Evolutionary conservation across 768 basidiomycete species (phyloP), one percentile per base, ranked within the genome.

Genomic region (Boletus rubroflammeus): DNA sequence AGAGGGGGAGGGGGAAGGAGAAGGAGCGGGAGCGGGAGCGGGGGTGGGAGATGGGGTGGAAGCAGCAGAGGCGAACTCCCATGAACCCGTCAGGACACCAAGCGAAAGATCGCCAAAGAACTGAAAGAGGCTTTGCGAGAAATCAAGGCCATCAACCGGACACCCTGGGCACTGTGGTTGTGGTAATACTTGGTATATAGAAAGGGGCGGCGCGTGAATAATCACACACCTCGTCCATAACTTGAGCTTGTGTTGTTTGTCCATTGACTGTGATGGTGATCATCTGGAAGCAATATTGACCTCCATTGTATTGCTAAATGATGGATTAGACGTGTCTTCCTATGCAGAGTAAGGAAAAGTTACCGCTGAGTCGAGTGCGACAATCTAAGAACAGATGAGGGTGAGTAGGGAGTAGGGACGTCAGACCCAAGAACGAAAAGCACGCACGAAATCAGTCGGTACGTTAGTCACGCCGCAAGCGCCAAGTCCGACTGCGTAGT

Each of bases 201-300:
- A 28, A 50, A 35, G 6, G 11, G 7, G 3, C 25, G 3, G 10
- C 25, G 21, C 6, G 41, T 10, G 47, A 52, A 31, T 50, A 46
- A 51, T 45, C 5, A 57, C 64, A 28, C 39, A 85, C 86, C 73
- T 78, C 70, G 57, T 93, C 90, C 59, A 72, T 73, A 57, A 92
- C 81, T 6, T 73, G 76, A 7, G 90, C 90, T 36, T 62, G 62
- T 0, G 79, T 67, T 5, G 80, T 73, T 67, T 81, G 81, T 44
- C 88, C 89, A 38, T 76, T 73, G 65, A 73, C 80, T 3, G 73
- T 72, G 61, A 93, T 84, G 23, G 78, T 81, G 61, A 93, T 84
- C 51, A 54, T 69, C 71, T 85, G 73, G 67, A 72, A 80, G 63
- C 90, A 92, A 58, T 81, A 71, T 48, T 73, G 62, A n/a, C 77